A percentile compares a stretch with the other conserved stretches of the same genome.
These are phyloP conservation scores for Dioszegia aurantiaca DNA, from an alignment of 768 basidiomycete species.

Conservation along the genomic window DNA sequence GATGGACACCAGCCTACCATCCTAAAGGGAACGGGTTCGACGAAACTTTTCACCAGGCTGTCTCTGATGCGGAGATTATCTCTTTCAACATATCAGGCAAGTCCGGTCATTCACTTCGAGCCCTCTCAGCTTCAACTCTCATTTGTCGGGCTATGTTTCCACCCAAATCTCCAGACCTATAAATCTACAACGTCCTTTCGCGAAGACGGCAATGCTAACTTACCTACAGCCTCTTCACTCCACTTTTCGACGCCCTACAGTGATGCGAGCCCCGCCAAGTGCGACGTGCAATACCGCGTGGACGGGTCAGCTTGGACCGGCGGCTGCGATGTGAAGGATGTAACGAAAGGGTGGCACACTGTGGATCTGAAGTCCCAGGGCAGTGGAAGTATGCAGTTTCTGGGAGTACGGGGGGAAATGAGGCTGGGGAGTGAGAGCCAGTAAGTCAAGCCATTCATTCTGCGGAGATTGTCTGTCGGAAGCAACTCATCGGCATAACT, in stretches of 20 bases:
- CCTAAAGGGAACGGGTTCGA: slow-evolving; percentile 33
- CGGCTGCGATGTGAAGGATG: not conserved
- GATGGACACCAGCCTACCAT: slow-evolving; percentile 31
- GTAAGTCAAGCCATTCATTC: no score
- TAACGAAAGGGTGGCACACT: slow-evolving; percentile 11
- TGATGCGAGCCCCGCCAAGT: not conserved
- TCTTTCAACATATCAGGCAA: slow-evolving; percentile 38
- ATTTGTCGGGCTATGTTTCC: no score
- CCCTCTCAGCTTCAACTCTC: not conserved
- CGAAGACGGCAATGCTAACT: not conserved
- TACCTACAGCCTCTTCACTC: slow-evolving; percentile 13
- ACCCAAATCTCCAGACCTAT: no score
- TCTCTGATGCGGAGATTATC: slow-evolving; percentile 8
- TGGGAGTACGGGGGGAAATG: slow-evolving; percentile 7
- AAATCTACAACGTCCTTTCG: no score
- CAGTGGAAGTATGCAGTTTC: slow-evolving; percentile 7
- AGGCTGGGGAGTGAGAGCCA: not conserved
- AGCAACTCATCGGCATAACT: no score
- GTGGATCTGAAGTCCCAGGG: slow-evolving; percentile 1
- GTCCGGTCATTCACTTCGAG: not conserved
- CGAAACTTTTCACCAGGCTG: slow-evolving; percentile 33
- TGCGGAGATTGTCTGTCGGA: no score
- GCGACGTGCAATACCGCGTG: slow-evolving; percentile 7
- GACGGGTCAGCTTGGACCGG: slow-evolving; percentile 8
- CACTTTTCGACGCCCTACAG: slow-evolving; percentile 8